These are phyloP conservation scores for Lentinula sp. DNA, from an alignment of 768 basidiomycete species.

Conservation along the genomic window DNA sequence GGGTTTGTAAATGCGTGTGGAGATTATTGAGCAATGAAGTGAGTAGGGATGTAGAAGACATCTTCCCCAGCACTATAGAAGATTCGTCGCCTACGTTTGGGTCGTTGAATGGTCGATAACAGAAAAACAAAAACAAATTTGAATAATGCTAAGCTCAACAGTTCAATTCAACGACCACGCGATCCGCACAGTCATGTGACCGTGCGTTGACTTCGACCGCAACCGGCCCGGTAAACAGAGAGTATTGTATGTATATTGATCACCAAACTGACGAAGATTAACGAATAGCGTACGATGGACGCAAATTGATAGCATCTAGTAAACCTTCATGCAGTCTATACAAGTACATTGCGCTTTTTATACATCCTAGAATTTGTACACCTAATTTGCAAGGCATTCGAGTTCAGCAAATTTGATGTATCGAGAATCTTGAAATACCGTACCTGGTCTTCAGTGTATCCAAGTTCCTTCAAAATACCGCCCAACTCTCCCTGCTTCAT, in stretches of 20 bases:
- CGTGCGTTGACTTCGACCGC: not conserved
- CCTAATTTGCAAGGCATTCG: not conserved
- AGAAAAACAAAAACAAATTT: not conserved
- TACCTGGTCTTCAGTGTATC: conserved; percentile 85
- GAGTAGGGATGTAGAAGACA: conserved; percentile 31
- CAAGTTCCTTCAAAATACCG: conserved; percentile 61
- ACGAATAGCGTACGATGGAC: too few relatives aligned
- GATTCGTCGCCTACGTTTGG: not conserved
- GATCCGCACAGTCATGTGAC: not conserved
- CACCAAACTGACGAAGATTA: too few relatives aligned
- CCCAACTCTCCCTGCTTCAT: conserved; percentile 79
- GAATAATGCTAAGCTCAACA: too few relatives aligned
- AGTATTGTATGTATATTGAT: too few relatives aligned
- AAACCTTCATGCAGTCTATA: not conserved
- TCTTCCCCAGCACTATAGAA: not conserved
- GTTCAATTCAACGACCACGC: not conserved
- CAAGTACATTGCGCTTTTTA: not conserved
- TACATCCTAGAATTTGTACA: not conserved
- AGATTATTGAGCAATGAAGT: conserved; percentile 72
- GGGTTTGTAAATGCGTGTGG: conserved; percentile 71
- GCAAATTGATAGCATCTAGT: not conserved
- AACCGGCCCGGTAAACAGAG: too few relatives aligned
- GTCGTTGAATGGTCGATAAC: not conserved
- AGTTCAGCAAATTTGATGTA: not conserved
- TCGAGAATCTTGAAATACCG: not conserved